phyloP scores from a whole-genome alignment of 1,284 basidiomycete genomes.

The Leccinum pachyderme region DNA sequence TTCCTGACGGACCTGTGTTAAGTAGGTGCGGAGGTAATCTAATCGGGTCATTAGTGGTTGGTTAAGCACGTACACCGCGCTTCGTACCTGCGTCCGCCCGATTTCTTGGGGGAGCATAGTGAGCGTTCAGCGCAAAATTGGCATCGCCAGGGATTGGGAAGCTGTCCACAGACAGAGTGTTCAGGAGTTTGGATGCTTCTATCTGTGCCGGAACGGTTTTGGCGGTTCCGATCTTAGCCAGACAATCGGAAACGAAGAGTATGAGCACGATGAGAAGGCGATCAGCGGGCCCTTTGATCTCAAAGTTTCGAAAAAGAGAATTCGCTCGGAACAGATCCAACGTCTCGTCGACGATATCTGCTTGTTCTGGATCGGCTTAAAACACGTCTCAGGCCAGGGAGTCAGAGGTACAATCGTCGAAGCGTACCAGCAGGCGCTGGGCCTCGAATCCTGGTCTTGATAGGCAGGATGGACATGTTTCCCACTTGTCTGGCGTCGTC shows the following conservation, averaged over 20 bases:
- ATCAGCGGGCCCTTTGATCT: slow-evolving; percentile 98
- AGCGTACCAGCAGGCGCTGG: slow-evolving; percentile 80
- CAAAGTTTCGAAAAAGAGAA: slow-evolving; percentile 99
- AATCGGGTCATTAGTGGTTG: slow-evolving; percentile 4
- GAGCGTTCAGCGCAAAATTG: slow-evolving; percentile 89
- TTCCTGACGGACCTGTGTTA: slow-evolving; percentile 92
- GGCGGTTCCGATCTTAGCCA: slow-evolving; percentile 78
- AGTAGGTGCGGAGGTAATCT: slow-evolving; percentile 90
- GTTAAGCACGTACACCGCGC: neutral
- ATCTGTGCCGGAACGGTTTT: slow-evolving; percentile 70
- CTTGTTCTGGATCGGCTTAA: slow-evolving; percentile 71
- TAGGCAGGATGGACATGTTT: slow-evolving; percentile 88
- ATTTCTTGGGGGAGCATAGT: slow-evolving; percentile 82
- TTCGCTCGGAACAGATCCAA: slow-evolving; percentile 98
- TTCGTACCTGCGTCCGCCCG: slow-evolving; percentile 81
- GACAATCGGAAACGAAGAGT: slow-evolving; percentile 97
- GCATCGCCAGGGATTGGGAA: slow-evolving; percentile 97
- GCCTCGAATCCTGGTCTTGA: slow-evolving; percentile 89
- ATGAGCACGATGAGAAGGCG: slow-evolving; percentile 96
- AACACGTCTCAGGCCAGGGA: slow-evolving; percentile 3
- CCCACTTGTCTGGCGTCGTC: slow-evolving; percentile 82
- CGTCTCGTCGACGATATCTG: slow-evolving; percentile 95
- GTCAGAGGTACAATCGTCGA: neutral
- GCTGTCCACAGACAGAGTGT: slow-evolving; percentile 89
- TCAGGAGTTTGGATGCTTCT: slow-evolving; percentile 87